Conservation (phyloP, 116 monocot genomes). For the Zostera marina region DNA sequence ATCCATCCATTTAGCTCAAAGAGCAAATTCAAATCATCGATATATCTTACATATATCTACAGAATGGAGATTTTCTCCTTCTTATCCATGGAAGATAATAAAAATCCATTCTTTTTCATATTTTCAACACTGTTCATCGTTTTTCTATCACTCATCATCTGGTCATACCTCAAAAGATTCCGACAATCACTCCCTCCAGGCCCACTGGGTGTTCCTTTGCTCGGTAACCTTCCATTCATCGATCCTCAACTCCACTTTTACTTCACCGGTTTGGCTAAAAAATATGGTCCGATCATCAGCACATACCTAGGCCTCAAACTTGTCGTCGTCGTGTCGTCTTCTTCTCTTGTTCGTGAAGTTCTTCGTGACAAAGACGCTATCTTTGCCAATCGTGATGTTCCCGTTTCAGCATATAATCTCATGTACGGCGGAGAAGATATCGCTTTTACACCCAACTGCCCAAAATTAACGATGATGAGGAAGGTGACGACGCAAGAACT, state of each 20-base stretch:
- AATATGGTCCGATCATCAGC: constrained; percentile 30
- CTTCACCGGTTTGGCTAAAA: constrained; percentile 12
- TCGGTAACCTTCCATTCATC: constrained; percentile 24
- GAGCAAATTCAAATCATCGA: no score
- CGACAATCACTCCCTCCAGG: constrained; percentile 8
- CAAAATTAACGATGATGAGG: constrained; percentile 26
- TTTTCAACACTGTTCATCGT: no score
- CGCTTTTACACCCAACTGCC: constrained; percentile 20
- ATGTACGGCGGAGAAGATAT: constrained; percentile 17
- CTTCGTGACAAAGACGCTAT: constrained; percentile 21
- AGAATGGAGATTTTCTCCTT: no score
- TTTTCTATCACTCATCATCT: no score
- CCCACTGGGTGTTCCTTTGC: constrained; percentile 15
- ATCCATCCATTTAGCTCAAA: no score
- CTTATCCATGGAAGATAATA: no score
- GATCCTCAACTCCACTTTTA: constrained; percentile 11
- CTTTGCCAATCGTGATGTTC: constrained; percentile 28
- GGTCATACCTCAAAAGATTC: no score
- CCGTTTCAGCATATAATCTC: constrained; percentile 4
- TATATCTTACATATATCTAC: no score
- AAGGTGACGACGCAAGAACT: constrained; percentile 18
- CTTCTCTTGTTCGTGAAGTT: constrained; percentile 13
- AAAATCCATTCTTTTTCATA: no score
- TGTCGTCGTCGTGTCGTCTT: constrained; percentile 21
- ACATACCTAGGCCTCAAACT: constrained; percentile 26